Evolutionary conservation across 768 basidiomycete species (phyloP), one percentile per base, ranked within the genome.

Genomic region (Auricularia sp.): DNA sequence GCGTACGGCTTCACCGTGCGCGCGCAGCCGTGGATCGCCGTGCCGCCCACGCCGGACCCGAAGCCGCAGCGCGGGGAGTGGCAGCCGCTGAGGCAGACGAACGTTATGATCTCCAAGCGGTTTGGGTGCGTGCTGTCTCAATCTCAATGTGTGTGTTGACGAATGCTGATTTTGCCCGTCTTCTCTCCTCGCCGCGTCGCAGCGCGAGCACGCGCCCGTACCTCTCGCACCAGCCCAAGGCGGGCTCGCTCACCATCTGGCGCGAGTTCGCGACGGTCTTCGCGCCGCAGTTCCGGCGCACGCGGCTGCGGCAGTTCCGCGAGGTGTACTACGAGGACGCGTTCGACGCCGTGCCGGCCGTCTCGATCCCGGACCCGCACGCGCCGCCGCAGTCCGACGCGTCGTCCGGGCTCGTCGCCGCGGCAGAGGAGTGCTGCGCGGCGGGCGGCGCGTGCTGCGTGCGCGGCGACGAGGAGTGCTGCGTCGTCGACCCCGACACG

Each of bases 141-240:
- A n/a, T n/a, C n/a, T n/a, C n/a, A n/a, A n/a, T n/a, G n/a, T n/a
- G n/a, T n/a, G n/a, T n/a, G n/a, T n/a, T n/a, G n/a, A n/a, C n/a
- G n/a, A n/a, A n/a, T n/a, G n/a, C n/a, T n/a, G n/a, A n/a, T n/a
- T n/a, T n/a, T n/a, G n/a, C n/a, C n/a, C n/a, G n/a, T n/a, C n/a
- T n/a, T n/a, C n/a, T n/a, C n/a, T n/a, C n/a, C n/a, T n/a, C n/a
- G n/a, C n/a, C n/a, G n/a, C n/a, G n/a, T n/a, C n/a, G n/a, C 53
- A 54, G n/a, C 53, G 29, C n/a, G 10, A 42, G 78, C 0, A 66
- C 65, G 11, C 72, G 79, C 8, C 75, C 77, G 0, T 80, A 80
- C 67, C 71, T 77, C 62, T 71, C 72, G 3, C 79, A 80, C 72
- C 73, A 75, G 42, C 77, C 76, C 23, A 77, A 77, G 54, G 65